phyloP scores from a whole-genome alignment of 2,329 filamentous ascomycete genomes.

The Emmonsiellopsis sp. region DNA sequence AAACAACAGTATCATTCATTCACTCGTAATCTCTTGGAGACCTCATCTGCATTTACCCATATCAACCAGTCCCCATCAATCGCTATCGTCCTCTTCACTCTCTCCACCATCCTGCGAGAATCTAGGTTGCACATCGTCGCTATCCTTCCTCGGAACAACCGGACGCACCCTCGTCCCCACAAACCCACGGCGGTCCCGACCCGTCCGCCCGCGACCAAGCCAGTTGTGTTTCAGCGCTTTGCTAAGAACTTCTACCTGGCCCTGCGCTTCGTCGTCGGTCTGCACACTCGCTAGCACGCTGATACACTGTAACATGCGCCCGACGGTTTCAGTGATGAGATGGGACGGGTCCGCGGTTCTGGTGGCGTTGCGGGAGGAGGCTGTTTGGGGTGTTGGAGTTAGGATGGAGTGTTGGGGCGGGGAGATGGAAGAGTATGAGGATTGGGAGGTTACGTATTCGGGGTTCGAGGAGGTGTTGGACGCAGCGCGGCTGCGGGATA shows the following conservation, averaged over 20 bases:
- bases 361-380: neutral
- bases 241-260: constrained; percentile 72
- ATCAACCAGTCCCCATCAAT: neutral
- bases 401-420: constrained; percentile 24
- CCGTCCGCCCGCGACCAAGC: constrained; percentile 82
- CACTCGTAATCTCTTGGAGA: no score
- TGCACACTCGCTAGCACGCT: constrained; percentile 75
- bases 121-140: neutral
- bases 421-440: constrained; percentile 32
- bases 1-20: no score
- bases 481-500: constrained; percentile 56
- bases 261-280: constrained; percentile 61
- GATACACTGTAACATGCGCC: constrained; percentile 91
- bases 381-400: neutral
- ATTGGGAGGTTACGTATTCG: constrained; percentile 34
- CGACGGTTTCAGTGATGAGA: constrained; percentile 90
- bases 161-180: constrained; percentile 56
- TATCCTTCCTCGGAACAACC: constrained; percentile 4
- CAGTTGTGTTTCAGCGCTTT: constrained; percentile 92
- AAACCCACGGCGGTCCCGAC: constrained; percentile 79
- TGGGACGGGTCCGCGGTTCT: constrained; percentile 37
- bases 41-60: no score
- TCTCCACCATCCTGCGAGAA: neutral
- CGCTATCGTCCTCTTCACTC: neutral
- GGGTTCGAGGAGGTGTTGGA: constrained; percentile 57